Percentiles rank a stretch among this genome's conserved stretches.
Evolutionary conservation across 169 alveolate species (phyloP).

Genomic region (Babesia sp.): DNA sequence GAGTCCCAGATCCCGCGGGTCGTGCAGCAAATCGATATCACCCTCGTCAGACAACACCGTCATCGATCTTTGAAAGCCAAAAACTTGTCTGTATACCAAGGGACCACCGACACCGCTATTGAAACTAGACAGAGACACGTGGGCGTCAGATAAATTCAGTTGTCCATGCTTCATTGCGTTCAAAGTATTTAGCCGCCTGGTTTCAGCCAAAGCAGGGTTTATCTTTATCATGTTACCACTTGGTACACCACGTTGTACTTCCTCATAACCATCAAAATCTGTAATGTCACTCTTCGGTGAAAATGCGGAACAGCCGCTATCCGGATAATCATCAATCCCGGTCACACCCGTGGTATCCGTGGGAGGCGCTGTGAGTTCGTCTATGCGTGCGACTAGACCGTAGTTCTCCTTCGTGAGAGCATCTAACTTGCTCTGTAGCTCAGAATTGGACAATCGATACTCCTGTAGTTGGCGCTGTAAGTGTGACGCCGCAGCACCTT

Average conservation of each 20-base stretch:
- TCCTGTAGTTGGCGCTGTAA: constrained; percentile 4
- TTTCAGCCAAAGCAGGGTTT: constrained; percentile 57
- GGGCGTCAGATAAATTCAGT: neutral
- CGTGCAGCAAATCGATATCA: constrained; percentile 7
- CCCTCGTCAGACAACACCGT: neutral
- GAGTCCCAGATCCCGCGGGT: constrained; percentile 10
- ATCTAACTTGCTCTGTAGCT: constrained; percentile 16
- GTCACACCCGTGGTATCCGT: neutral
- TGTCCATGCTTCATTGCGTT: constrained; percentile 51
- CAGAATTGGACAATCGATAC: constrained; percentile 1
- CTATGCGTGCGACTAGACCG: constrained; percentile 23
- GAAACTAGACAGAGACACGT: constrained; percentile 7
- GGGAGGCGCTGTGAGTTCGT: constrained; percentile 8
- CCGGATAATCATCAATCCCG: neutral
- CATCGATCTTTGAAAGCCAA: neutral
- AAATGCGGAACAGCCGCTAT: neutral
- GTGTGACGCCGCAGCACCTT: neutral
- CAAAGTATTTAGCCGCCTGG: constrained; percentile 50
- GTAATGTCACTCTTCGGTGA: constrained; percentile 33
- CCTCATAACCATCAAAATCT: constrained; percentile 15
- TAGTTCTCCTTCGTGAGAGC: constrained; percentile 24
- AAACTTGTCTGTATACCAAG: neutral
- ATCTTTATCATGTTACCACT: constrained; percentile 14
- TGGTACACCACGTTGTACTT: neutral
- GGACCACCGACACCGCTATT: neutral